These are phyloP conservation scores for Sphenostylis stenocarpa DNA, from an alignment of 306 rosid genomes.

Conservation along the genomic window DNA sequence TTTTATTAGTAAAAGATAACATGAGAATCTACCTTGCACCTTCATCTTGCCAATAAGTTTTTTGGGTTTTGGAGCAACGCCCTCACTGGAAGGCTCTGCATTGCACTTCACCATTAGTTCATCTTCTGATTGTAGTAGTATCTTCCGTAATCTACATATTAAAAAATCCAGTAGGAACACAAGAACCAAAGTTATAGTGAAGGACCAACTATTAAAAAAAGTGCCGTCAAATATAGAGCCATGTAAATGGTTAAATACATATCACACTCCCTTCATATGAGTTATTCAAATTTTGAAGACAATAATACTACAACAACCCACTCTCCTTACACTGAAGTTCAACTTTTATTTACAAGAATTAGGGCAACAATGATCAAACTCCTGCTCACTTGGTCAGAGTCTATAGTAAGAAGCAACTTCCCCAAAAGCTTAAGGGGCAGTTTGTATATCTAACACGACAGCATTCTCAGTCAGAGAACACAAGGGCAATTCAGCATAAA, in stretches of 20 bases:
- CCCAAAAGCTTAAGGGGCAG: not conserved
- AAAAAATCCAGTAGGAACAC: constrained; percentile 9
- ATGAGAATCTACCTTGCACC: constrained; percentile 79
- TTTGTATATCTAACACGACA: not conserved
- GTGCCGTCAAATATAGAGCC: not conserved
- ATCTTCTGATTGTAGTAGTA: constrained; percentile 87
- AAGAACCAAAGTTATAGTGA: not conserved
- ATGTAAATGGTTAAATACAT: not conserved
- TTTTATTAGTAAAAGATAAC: constrained; percentile 17
- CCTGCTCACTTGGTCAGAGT: not conserved
- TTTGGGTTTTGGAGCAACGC: constrained; percentile 82
- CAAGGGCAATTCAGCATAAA: not conserved
- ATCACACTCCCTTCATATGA: not conserved
- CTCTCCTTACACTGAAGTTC: not conserved
- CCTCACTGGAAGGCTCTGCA: constrained; percentile 75
- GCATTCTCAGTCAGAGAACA: not conserved
- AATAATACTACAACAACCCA: too few species aligned
- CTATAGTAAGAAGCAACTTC: not conserved
- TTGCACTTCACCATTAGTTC: constrained; percentile 78
- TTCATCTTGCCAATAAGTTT: constrained; percentile 91
- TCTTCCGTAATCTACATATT: constrained; percentile 72
- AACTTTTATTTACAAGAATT: not conserved
- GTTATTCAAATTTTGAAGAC: not conserved
- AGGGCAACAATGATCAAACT: not conserved
- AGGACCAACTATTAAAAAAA: not conserved